Evolutionary conservation across 2,329 filamentous ascomycete species (phyloP).

Genomic region (Colletotrichum sp.): DNA sequence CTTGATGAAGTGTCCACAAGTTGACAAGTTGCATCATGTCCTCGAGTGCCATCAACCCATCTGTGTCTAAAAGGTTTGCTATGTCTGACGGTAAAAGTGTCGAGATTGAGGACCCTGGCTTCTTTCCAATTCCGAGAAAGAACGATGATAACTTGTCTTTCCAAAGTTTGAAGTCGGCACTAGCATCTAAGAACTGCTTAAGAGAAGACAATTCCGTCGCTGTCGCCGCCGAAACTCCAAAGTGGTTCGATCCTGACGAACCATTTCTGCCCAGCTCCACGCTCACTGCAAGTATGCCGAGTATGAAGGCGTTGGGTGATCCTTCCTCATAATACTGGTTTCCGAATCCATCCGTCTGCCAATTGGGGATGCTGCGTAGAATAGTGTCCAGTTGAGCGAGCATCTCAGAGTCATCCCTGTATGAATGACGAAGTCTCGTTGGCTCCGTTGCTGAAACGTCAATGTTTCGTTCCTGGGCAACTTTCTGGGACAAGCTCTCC

Average conservation of each 20-base stretch:
- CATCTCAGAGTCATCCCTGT: not conserved
- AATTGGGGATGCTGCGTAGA: accelerated
- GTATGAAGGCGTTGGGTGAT: not conserved
- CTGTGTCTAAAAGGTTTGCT: not conserved
- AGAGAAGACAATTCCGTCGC: not conserved
- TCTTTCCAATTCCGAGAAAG: not conserved
- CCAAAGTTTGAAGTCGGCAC: not conserved
- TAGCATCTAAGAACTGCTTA: not conserved
- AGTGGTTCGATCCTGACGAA: accelerated
- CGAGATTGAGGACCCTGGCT: accelerated
- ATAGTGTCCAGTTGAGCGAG: not conserved
- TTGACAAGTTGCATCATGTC: not conserved
- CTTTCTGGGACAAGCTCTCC: accelerated
- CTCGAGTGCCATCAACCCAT: accelerated
- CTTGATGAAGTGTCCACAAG: not conserved
- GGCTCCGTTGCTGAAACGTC: not conserved
- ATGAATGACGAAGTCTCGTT: not conserved
- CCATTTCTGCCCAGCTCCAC: not conserved
- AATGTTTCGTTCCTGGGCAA: accelerated
- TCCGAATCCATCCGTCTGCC: accelerated
- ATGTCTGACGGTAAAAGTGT: accelerated
- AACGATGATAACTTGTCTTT: not conserved
- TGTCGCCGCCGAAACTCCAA: accelerated
- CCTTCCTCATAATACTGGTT: accelerated
- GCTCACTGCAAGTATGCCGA: accelerated